Conservation (phyloP, 2,329 filamentous ascomycete genomes). For the Tolypocladium paradoxum region DNA sequence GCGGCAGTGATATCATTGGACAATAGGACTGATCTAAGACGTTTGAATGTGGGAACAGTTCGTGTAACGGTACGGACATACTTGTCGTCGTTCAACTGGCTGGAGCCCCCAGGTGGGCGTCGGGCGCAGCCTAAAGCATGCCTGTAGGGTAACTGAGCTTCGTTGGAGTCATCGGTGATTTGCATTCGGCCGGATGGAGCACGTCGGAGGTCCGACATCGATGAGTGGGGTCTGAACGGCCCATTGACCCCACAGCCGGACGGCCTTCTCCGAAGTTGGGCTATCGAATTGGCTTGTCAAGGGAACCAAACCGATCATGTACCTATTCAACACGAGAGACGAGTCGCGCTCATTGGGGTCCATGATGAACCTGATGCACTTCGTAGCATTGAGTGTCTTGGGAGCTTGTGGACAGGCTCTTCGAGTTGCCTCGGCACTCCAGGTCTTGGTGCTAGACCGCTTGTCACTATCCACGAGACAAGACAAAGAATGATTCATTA, state of each 20-base stretch:
- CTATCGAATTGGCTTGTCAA: background rate
- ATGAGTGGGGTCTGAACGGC: background rate
- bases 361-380: too few relatives aligned
- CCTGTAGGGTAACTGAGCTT: too few relatives aligned
- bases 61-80: background rate
- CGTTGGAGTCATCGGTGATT: background rate
- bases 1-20: background rate
- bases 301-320: too few relatives aligned
- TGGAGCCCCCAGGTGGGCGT: too few relatives aligned
- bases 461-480: too few relatives aligned
- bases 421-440: background rate
- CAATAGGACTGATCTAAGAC: background rate
- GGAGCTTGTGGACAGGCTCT: background rate
- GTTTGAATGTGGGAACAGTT: background rate
- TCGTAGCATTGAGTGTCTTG: background rate
- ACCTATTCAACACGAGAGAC: too few relatives aligned
- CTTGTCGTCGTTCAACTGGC: too few relatives aligned
- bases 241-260: background rate
- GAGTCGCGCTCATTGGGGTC: too few relatives aligned
- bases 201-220: background rate
- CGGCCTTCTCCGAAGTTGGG: background rate
- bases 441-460: too few relatives aligned
- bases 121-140: too few relatives aligned
- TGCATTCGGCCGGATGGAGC: background rate
- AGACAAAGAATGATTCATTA: background rate